phyloP scores from a whole-genome alignment of 2,329 filamentous ascomycete genomes.

The Pezicula neosporulosa region DNA sequence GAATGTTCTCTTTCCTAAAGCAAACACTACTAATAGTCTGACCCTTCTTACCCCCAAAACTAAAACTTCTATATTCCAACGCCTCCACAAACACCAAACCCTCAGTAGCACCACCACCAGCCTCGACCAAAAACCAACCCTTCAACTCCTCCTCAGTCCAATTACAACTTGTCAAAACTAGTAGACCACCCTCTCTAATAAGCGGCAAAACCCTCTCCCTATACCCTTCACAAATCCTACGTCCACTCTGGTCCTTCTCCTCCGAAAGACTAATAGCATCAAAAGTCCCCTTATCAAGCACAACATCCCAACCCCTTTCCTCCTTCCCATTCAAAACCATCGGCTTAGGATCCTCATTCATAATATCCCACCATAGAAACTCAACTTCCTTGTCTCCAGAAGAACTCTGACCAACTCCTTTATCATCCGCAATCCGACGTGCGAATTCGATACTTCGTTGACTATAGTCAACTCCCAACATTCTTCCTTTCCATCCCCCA shows the following conservation, averaged over 20 bases:
- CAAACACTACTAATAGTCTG: conserved; percentile 87
- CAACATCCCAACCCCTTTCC: conserved; percentile 70
- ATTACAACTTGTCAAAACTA: conserved; percentile 94
- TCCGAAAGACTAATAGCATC: conserved; percentile 83
- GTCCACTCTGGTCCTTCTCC: conserved; percentile 47
- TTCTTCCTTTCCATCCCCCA: conserved; percentile 56
- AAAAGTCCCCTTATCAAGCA: conserved; percentile 98
- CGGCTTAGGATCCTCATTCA: conserved; percentile 36
- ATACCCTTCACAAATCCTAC: conserved; percentile 73
- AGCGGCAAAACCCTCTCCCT: conserved; percentile 63
- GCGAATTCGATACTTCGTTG: conserved; percentile 72
- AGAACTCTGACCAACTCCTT: conserved; percentile 23
- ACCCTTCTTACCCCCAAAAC: conserved; percentile 84
- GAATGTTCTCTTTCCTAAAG: conserved; percentile 52
- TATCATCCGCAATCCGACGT: conserved; percentile 49
- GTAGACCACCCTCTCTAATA: conserved; percentile 66
- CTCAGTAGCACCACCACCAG: conserved; percentile 6
- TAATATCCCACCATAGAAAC: conserved; percentile 51
- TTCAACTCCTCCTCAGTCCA: conserved; percentile 90
- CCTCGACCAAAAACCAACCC: conserved; percentile 70
- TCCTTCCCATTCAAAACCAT: conserved; percentile 13
- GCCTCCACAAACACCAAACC: conserved; percentile 52
- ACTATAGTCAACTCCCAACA: conserved; percentile 91
- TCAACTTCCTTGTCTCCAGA: conserved; percentile 27
- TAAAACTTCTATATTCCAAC: conserved; percentile 81